A percentile compares a stretch with the other conserved stretches of the same genome.
These are phyloP conservation scores for Psilocybe azurescens DNA, from an alignment of 768 basidiomycete species.

Conservation along the genomic window DNA sequence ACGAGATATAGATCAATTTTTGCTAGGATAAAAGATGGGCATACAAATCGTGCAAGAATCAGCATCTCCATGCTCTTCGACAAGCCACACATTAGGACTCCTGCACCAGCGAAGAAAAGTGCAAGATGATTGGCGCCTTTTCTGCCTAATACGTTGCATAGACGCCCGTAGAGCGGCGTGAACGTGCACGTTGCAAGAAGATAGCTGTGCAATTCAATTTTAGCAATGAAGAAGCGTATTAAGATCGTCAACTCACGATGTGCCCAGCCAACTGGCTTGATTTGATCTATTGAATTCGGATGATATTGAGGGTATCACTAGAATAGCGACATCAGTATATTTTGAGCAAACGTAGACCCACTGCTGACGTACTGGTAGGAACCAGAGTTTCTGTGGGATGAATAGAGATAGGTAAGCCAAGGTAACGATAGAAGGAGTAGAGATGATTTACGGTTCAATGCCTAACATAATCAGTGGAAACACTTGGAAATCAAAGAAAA, in stretches of 20 bases:
- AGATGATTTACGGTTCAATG: conserved; percentile 35
- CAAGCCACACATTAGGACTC: conserved; percentile 70
- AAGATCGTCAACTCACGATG: conserved; percentile 49
- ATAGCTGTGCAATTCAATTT: conserved; percentile 47
- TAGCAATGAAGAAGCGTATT: neutral
- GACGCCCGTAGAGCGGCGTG: conserved; percentile 79
- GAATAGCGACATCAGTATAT: neutral
- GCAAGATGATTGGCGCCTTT: conserved; percentile 71
- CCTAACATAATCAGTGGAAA: conserved; percentile 19
- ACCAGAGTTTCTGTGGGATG: conserved; percentile 65
- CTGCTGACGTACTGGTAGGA: conserved; percentile 63
- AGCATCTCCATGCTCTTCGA: conserved; percentile 73
- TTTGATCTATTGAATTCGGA: conserved; percentile 80
- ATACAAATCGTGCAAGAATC: conserved; percentile 76
- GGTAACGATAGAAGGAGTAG: conserved; percentile 5
- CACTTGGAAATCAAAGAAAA: neutral
- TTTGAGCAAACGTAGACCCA: neutral
- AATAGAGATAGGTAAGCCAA: conserved; percentile 7
- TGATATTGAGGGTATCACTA: conserved; percentile 80
- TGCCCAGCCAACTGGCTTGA: conserved; percentile 85
- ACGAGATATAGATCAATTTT: neutral
- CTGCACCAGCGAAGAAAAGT: conserved; percentile 60
- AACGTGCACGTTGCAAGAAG: conserved; percentile 81
- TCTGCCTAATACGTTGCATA: conserved; percentile 79
- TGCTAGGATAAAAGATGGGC: conserved; percentile 28